phyloP scores from a whole-genome alignment of 176 grass and related monocot species.

The Eremochloa ophiuroides region DNA sequence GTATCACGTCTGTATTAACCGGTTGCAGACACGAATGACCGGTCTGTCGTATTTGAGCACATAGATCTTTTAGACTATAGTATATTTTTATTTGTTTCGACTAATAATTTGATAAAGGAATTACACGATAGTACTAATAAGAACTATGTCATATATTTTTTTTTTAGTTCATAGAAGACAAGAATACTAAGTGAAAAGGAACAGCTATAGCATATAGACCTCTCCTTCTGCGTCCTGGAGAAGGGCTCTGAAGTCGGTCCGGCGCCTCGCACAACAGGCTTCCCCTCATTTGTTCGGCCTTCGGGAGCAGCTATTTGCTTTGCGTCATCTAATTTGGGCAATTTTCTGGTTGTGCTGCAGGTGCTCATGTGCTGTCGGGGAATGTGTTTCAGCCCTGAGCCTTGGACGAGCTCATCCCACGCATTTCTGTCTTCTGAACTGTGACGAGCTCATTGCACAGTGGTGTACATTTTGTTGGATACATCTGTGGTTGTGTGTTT shows the following conservation, averaged over 20 bases:
- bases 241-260: constrained; percentile 90
- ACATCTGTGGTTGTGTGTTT: constrained; percentile 7
- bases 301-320: background rate
- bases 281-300: background rate
- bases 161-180: too few relatives aligned
- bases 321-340: background rate
- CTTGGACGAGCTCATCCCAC: constrained; percentile 88
- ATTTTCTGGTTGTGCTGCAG: constrained; percentile 24
- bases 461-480: background rate
- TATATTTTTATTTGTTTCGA: too few relatives aligned
- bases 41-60: too few relatives aligned
- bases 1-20: too few relatives aligned
- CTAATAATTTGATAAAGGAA: too few relatives aligned
- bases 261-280: background rate
- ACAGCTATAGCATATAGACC: too few relatives aligned
- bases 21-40: too few relatives aligned
- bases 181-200: too few relatives aligned
- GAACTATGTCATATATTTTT: too few relatives aligned
- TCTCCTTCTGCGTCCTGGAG: constrained; percentile 87
- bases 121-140: too few relatives aligned
- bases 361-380: constrained; percentile 87
- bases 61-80: too few relatives aligned
- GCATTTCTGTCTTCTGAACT: constrained; percentile 19
- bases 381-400: constrained; percentile 89
- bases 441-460: background rate